Base-by-base conservation (phyloP, 306 rosid species). In the Prunus padus region DNA sequence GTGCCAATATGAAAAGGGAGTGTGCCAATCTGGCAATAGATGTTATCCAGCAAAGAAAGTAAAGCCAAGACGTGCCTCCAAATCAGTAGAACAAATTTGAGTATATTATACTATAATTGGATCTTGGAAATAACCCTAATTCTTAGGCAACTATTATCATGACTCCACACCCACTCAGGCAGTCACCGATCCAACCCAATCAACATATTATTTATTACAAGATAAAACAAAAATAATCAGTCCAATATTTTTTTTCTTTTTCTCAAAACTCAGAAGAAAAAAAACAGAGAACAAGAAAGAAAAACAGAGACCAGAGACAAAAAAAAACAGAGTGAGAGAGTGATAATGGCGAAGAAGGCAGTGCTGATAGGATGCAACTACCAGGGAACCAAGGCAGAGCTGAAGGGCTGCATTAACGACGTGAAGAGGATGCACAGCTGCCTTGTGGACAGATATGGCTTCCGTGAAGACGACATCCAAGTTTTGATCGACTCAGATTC, bases 351-450 rank as follows among this genome's bases (percentile, higher is more conserved):
- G 72, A 91, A 78, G 91, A 93, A 75, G 42, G 98, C 96, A 4
- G 85, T 89, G 52, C 16, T 93, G 82, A 93, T 93, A 23, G 98
- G 98, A 47, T 85, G 91, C 85, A 93, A 93, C 79, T 91, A 91
- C 56, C 84, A 82, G 3, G 92, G 90, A 49, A 93, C 97, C 1
- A 88, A 91, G 86, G 97, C 93, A 3, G 91, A 85, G 62, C 87
- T 93, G 15, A 84, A 59, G 44, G 98, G 98, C 14, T 93, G 98
- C 77, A 65, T 93, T 62, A 93, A 91, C 71, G 97, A 91, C 77
- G 98, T 91, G 12, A 81, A 69, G 83, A 86, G 87, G 57, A 87
- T 88, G 89, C 45, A 86, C 70, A 63, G 23, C 3, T 84, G 91
- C 42, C 90, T 93, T 70, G 73, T 84, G 45, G 67, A 88, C 0